Evolutionary conservation across 2,329 filamentous ascomycete genomes (phyloP), one percentile per base, ranked within the genome.

Genomic region (Microsporum audouinii): DNA sequence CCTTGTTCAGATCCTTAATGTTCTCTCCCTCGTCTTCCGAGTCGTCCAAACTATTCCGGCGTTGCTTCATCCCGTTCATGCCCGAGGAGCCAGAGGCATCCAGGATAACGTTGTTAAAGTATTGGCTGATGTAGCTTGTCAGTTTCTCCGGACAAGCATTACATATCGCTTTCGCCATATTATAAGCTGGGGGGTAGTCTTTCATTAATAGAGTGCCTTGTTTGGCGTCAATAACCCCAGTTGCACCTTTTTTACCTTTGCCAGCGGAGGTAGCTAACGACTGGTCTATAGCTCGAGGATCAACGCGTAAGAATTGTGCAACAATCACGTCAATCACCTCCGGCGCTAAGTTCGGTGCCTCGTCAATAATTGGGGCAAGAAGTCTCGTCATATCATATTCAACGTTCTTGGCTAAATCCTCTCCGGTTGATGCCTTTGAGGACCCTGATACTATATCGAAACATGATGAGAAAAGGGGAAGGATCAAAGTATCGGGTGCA

Each of bases 31-130:
- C 83, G 57, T 87, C 84, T 62, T 88, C 83, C 0, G 79, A 81
- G 23, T 87, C 86, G 31, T 82, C 82, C 17, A 80, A 78, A 63
- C 81, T 82, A 60, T 71, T 68, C 60, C 73, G 77, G 61, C 77
- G 71, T 63, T 77, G 78, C 65, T 76, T 79, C 17, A 65, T 60
- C 3, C 82, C 83, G 64, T 84, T 86, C 66, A 81, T 79, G 7
- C 77, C 77, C 23, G 77, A 78, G 53, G 83, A 80, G 10, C 78
- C 83, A 41, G 86, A 91, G 2, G 91, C 88, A 70, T 96, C 91
- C 64, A 97, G 85, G 62, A 99, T 95, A 58, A 97, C 91, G 61
- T 95, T 91, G 74, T 91, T 95, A 72, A 99, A 99, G 73, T 97
- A 99, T 70, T 95, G 91, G 66, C 90, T 92, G 61, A 97, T 87